Evolutionary conservation across 208 protist genomes (phyloP).

Genomic region (Leptomonas seymouri): DNA sequence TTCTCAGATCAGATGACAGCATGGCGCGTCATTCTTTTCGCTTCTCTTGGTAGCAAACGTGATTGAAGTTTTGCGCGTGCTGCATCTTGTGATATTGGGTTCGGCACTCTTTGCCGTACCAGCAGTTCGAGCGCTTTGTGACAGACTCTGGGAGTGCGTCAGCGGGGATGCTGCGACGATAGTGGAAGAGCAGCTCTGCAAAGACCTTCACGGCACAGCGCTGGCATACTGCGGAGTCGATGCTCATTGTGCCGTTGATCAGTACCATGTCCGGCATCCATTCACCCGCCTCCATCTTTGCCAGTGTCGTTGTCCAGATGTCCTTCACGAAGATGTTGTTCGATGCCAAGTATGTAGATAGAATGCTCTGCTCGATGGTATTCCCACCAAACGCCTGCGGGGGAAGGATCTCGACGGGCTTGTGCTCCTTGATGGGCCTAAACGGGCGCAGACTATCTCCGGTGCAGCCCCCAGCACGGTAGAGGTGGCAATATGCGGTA

Average conservation of each 20-base stretch:
- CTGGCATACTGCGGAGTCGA: conserved; percentile 55
- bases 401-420: conserved; percentile 35
- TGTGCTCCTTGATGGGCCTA: conserved; percentile 24
- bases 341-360: conserved; percentile 58
- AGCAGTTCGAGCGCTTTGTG: conserved; percentile 78
- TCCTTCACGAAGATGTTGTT: conserved; percentile 33
- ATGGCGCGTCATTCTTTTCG: conserved; percentile 77
- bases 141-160: conserved; percentile 64
- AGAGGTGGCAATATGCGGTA: conserved; percentile 75
- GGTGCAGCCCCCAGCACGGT: conserved; percentile 55
- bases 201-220: conserved; percentile 61
- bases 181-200: conserved; percentile 78
- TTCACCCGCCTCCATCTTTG: conserved; percentile 39
- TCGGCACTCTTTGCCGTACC: conserved; percentile 86
- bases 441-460: conserved; percentile 14
- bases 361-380: conserved; percentile 68
- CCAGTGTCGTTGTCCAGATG: conserved; percentile 59
- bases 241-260: conserved; percentile 47
- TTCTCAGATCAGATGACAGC: too few species aligned
- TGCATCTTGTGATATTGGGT: conserved; percentile 80
- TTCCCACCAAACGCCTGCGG: conserved; percentile 70
- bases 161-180: conserved; percentile 57
- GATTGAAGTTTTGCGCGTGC: conserved; percentile 89
- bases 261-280: conserved; percentile 70
- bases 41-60: conserved; percentile 89